A percentile compares a stretch with the other conserved stretches of the same genome.
phyloP scores from a whole-genome alignment of 768 basidiomycete species.

The Cystobasidium ongulense region DNA sequence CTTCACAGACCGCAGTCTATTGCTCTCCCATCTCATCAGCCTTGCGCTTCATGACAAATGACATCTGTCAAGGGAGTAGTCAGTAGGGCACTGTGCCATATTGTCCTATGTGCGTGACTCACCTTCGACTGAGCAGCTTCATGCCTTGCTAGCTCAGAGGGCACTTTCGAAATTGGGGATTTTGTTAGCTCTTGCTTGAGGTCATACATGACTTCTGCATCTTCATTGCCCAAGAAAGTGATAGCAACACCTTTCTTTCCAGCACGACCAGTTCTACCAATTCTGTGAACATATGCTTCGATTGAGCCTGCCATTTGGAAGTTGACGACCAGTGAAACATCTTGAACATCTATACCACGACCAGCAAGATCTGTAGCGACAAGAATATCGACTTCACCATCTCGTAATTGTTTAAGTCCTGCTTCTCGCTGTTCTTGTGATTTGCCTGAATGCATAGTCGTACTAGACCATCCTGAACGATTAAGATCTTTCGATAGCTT shows the following conservation, averaged over 20 bases:
- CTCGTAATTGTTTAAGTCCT: conserved; percentile 73
- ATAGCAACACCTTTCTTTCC: conserved; percentile 89
- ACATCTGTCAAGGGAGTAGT: conserved; percentile 3
- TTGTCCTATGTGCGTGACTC: background rate
- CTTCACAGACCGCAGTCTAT: background rate
- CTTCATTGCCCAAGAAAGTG: conserved; percentile 91
- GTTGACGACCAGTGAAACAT: conserved; percentile 91
- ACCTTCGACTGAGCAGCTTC: conserved; percentile 56
- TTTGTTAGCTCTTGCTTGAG: conserved; percentile 62
- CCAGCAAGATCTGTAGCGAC: conserved; percentile 97
- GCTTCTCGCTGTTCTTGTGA: conserved; percentile 96
- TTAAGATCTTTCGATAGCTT: conserved; percentile 92
- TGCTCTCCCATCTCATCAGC: conserved; percentile 18
- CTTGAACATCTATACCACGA: conserved; percentile 96
- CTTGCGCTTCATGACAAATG: conserved; percentile 25
- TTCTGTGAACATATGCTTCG: conserved; percentile 95
- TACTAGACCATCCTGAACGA: conserved; percentile 82
- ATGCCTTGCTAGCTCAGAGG: conserved; percentile 78
- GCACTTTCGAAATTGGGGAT: conserved; percentile 82
- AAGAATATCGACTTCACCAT: conserved; percentile 74
- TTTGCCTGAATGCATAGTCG: conserved; percentile 93
- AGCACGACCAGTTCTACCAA: conserved; percentile 98
- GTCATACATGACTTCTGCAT: conserved; percentile 75
- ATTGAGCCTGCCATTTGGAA: conserved; percentile 95
- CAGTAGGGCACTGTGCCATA: background rate